Evolutionary conservation across 2,329 filamentous ascomycete genomes (phyloP).

Genomic region (Zasmidium angulare): DNA sequence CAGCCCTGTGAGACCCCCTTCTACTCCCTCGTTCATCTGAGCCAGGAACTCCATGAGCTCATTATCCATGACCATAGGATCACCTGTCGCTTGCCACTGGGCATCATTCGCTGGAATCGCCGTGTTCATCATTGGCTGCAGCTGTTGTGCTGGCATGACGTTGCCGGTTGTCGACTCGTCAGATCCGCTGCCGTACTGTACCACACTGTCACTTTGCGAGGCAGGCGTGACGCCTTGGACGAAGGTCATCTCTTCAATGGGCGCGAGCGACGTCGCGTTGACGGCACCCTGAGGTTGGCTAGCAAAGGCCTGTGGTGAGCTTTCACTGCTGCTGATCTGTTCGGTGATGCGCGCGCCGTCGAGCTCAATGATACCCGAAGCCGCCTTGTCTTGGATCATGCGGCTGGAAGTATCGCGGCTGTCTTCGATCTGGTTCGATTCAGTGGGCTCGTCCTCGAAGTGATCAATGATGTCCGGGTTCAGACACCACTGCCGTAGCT

Average conservation of each 20-base stretch:
- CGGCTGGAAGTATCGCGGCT: not conserved
- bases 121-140: not conserved
- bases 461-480: slow-evolving; percentile 22
- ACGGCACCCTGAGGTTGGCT: not conserved
- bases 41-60: slow-evolving; percentile 23
- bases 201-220: not conserved
- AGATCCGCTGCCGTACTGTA: not conserved
- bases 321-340: slow-evolving; percentile 16
- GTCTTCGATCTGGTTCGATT: not conserved
- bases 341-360: slow-evolving; percentile 12
- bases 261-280: not conserved
- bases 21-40: slow-evolving; percentile 19
- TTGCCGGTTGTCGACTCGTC: not conserved
- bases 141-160: not conserved
- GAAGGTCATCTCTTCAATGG: not conserved
- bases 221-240: not conserved
- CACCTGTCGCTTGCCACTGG: not conserved
- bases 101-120: not conserved
- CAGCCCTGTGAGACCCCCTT: slow-evolving; percentile 26
- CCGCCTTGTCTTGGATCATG: not conserved
- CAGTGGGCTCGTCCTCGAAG: slow-evolving; percentile 3
- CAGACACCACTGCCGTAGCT: slow-evolving; percentile 33
- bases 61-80: slow-evolving; percentile 22
- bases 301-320: slow-evolving; percentile 6
- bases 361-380: slow-evolving; percentile 5